These are phyloP conservation scores for Phytopythium helicoides DNA, from an alignment of 352 stramenopile genomes.

Conservation along the genomic window DNA sequence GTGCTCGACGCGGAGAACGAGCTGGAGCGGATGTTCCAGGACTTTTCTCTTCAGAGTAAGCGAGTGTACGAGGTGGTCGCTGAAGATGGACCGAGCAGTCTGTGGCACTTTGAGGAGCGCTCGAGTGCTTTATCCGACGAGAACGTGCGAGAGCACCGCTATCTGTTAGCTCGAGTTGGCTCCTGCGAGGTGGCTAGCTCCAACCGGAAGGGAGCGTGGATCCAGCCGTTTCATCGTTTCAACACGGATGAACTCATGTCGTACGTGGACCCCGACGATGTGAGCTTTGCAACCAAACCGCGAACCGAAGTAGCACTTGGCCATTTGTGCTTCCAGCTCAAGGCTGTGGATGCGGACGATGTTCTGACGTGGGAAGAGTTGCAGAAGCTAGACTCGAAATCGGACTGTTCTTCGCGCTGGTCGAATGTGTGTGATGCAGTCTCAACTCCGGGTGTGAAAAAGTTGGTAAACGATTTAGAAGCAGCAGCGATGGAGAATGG, in stretches of 20 bases:
- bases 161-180: conserved; percentile 22
- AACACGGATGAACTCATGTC: conserved; percentile 18
- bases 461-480: conserved; percentile 28
- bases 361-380: conserved; percentile 27
- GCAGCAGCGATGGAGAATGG: conserved; percentile 13
- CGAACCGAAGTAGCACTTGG: conserved; percentile 30
- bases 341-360: conserved; percentile 13
- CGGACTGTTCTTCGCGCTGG: conserved; percentile 31
- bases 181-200: conserved; percentile 7
- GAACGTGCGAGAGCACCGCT: conserved; percentile 18
- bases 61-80: conserved; percentile 27
- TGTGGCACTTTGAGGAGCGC: conserved; percentile 28
- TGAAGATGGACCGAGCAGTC: conserved; percentile 15
- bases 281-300: conserved; percentile 1
- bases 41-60: conserved; percentile 9
- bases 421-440: conserved; percentile 23
- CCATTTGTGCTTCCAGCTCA: conserved; percentile 29
- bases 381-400: conserved; percentile 17
- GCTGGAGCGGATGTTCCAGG: conserved; percentile 21
- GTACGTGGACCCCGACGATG: conserved; percentile 16
- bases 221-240: conserved; percentile 24
- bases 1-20: conserved; percentile 21
- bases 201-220: conserved; percentile 14
- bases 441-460: conserved; percentile 14
- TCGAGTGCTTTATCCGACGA: conserved; percentile 9